Evolutionary conservation across 176 grass and related monocot genomes (phyloP).

Genomic region (Oryza meridionalis): DNA sequence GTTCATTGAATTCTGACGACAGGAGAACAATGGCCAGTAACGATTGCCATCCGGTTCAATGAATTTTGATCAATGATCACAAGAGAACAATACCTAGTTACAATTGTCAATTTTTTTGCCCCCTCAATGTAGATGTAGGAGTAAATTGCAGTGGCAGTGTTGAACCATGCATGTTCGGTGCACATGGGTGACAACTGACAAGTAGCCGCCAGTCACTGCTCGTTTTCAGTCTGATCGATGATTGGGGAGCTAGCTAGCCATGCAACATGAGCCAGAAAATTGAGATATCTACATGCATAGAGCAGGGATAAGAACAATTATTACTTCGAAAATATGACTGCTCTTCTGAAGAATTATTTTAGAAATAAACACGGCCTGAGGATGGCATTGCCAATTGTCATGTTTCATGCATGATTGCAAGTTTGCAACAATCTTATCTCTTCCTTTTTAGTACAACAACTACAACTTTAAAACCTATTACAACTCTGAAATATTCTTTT

Average conservation of each 20-base stretch:
- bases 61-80: background rate
- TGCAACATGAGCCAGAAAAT: background rate
- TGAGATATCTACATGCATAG: background rate
- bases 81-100: background rate
- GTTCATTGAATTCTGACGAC: background rate
- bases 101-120: background rate
- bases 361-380: no score
- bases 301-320: background rate
- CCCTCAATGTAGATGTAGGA: background rate
- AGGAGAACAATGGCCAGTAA: background rate
- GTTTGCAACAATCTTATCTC: background rate
- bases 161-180: background rate
- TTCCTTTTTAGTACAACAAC: background rate
- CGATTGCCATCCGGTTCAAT: background rate
- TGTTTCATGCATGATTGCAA: background rate
- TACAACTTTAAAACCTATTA: background rate
- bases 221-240: background rate
- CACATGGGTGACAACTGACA: slow-evolving; percentile 8
- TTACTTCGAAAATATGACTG: background rate
- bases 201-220: slow-evolving; percentile 1
- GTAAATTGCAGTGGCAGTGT: background rate
- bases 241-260: background rate
- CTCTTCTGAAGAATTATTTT: background rate
- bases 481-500: no score
- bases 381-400: background rate